Evolutionary conservation across 495 filamentous ascomycete genomes (phyloP).

Genomic region (Opeltia flavorubescens): DNA sequence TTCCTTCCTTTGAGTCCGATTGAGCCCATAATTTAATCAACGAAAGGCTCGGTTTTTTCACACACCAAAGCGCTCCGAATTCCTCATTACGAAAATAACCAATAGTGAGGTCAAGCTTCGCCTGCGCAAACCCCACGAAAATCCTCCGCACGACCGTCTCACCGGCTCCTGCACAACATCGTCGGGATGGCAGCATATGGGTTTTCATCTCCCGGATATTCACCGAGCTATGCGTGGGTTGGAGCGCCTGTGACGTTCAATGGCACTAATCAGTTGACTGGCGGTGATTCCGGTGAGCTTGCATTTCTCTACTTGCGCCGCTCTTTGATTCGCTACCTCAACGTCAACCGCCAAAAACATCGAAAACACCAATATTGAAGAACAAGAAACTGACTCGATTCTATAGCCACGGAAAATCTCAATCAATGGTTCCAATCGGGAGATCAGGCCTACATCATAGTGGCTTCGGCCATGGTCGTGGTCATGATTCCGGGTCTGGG

Average conservation of each 20-base stretch:
- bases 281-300: constrained; percentile 71
- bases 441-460: constrained; percentile 78
- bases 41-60: background rate
- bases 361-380: background rate
- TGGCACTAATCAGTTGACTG: constrained; percentile 52
- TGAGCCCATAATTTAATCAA: background rate
- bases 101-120: background rate
- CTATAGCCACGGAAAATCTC: constrained; percentile 53
- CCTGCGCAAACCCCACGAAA: background rate
- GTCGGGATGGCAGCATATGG: background rate
- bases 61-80: background rate
- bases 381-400: background rate
- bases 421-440: constrained; percentile 77
- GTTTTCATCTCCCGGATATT: constrained; percentile 2
- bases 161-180: background rate
- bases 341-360: background rate
- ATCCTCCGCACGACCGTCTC: constrained; percentile 2
- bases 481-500: constrained; percentile 72
- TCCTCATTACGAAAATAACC: background rate
- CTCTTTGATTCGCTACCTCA: background rate
- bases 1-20: background rate
- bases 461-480: constrained; percentile 88
- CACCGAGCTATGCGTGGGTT: constrained; percentile 53
- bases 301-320: constrained; percentile 2
- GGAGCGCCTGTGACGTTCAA: constrained; percentile 64